These are phyloP conservation scores for Sinapis alba DNA, from an alignment of 441 rosid genomes.

Conservation along the genomic window DNA sequence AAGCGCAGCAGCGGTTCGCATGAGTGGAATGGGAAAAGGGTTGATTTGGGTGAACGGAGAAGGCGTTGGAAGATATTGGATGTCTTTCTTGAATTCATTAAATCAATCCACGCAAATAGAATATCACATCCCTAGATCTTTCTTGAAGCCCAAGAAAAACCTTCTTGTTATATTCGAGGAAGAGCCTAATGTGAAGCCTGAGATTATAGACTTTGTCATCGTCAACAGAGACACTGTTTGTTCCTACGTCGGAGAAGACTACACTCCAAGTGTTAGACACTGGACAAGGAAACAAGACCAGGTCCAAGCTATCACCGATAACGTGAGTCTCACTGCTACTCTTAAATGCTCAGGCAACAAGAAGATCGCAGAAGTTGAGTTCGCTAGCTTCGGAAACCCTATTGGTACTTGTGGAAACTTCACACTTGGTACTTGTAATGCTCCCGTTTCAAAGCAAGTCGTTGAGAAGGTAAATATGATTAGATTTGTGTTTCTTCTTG, in stretches of 20 bases:
- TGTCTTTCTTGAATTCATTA: conserved; percentile 71
- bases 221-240: conserved; percentile 50
- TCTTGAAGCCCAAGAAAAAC: conserved; percentile 47
- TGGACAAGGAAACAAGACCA: conserved; percentile 36
- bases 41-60: conserved; percentile 88
- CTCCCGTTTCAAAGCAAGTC: conserved; percentile 43
- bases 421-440: conserved; percentile 43
- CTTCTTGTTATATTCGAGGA: conserved; percentile 53
- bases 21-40: conserved; percentile 78
- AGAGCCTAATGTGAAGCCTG: conserved; percentile 47
- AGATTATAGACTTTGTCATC: conserved; percentile 42
- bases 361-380: conserved; percentile 42
- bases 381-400: conserved; percentile 54
- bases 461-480: conserved; percentile 46
- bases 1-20: conserved; percentile 56
- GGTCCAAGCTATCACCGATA: conserved; percentile 26
- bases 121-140: conserved; percentile 59
- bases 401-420: conserved; percentile 48
- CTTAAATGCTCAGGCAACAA: conserved; percentile 41
- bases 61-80: conserved; percentile 93
- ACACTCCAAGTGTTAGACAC: conserved; percentile 38
- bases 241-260: conserved; percentile 40
- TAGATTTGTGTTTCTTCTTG: background rate
- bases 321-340: conserved; percentile 39
- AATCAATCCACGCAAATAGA: conserved; percentile 70